Base-by-base conservation (phyloP, 306 rosid species). In the Prunus davidiana region DNA sequence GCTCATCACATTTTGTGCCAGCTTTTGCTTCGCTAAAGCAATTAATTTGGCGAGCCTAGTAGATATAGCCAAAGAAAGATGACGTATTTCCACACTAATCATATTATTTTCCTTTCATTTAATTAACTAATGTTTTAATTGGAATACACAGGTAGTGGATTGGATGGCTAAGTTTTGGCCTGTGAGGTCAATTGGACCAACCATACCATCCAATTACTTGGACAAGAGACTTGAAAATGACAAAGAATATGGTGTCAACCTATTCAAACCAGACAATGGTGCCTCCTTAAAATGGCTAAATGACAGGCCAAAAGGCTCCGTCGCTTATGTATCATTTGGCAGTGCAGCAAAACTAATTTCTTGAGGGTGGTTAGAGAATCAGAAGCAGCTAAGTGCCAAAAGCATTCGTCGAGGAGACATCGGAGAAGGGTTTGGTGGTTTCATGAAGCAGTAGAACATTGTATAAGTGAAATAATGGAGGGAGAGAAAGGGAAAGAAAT, bases 341-440 rank as follows among this genome's bases (percentile, higher is more conserved):
- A 84, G 87, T 12, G 0, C 60, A 34, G 71, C 51, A 72, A 30
- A 1, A 16, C 14, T 30, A 46, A 47, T 24, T 84, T 84, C 78
- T 43, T 84, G 58, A 77, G 85, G 85, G 81, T 80, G 15, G 82
- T 84, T 2, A 77, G 84, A 45, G 80, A 41, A 15, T 25, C 77
- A 8, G 87, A 77, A 38, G 30, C 69, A 1, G 14, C 3, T 3
- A 80, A 77, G 60, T 84, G 3, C 84, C 85, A 3, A 56, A 80
- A 73, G 74, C 45, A 38, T 80, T 80, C 27, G 55, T 15, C 19
- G 81, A 84, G 11, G 79, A 68, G 34, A 67, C 57, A 46, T 50
- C 51, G 0, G 66, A 61, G 57, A 80, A 74, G 57, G 77, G 57
- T 24, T 58, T 73, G 41, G 65, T 73, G 56, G 68, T 73, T 24